Conservation (phyloP, 2,329 filamentous ascomycete species). For the Colletotrichum navitas region DNA sequence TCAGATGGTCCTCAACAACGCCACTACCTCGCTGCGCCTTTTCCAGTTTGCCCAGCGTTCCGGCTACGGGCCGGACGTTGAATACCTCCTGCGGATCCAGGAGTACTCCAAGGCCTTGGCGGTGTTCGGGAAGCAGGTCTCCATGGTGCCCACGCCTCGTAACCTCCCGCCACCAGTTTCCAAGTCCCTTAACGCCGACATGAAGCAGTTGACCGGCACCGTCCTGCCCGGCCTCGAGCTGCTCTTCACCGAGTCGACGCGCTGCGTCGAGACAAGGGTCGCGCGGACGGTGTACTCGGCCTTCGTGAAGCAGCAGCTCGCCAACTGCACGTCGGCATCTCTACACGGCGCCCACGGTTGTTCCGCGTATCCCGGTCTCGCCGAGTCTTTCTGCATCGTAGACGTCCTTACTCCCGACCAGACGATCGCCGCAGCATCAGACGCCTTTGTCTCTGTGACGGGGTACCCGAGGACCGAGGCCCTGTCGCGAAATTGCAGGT, state of each 20-base stretch:
- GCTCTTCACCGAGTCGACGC: slow-evolving; percentile 58
- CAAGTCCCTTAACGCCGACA: slow-evolving; percentile 58
- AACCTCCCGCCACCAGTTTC: slow-evolving; percentile 57
- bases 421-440: slow-evolving; percentile 62
- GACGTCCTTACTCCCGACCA: slow-evolving; percentile 64
- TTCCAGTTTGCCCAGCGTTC: slow-evolving; percentile 62
- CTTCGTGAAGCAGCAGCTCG: slow-evolving; percentile 66
- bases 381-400: slow-evolving; percentile 69
- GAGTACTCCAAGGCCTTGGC: slow-evolving; percentile 60
- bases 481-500: slow-evolving; percentile 62
- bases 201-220: slow-evolving; percentile 59
- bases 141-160: slow-evolving; percentile 57
- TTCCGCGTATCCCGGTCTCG: slow-evolving; percentile 65
- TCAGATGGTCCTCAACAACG: slow-evolving; percentile 63
- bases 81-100: slow-evolving; percentile 64
- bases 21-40: slow-evolving; percentile 60
- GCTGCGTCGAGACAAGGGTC: slow-evolving; percentile 59
- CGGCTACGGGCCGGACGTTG: slow-evolving; percentile 63
- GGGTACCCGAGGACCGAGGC: slow-evolving; percentile 62
- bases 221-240: slow-evolving; percentile 61
- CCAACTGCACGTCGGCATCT: slow-evolving; percentile 58
- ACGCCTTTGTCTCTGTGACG: slow-evolving; percentile 65
- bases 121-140: slow-evolving; percentile 56
- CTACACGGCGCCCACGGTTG: slow-evolving; percentile 53
- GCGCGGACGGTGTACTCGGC: slow-evolving; percentile 62